Conservation (phyloP, 1,284 basidiomycete genomes). For the Sporisorium scitamineum region DNA sequence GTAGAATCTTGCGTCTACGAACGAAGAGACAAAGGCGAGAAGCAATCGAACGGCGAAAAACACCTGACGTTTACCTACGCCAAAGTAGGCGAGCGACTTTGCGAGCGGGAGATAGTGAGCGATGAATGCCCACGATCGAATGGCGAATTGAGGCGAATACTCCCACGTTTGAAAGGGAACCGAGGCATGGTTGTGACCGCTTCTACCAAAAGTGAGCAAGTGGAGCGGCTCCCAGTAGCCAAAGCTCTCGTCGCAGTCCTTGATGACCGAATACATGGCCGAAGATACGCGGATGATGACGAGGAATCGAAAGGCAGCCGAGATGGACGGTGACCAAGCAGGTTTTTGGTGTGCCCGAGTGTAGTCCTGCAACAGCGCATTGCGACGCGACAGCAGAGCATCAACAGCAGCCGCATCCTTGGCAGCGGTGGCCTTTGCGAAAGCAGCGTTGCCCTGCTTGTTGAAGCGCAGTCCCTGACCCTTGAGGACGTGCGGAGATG, state of each 20-base stretch:
- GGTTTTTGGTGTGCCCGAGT: constrained; percentile 39
- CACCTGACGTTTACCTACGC: constrained; percentile 75
- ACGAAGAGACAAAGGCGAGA: constrained; percentile 80
- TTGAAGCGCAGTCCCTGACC: constrained; percentile 44
- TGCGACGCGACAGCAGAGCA: constrained; percentile 42
- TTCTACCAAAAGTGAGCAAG: constrained; percentile 75
- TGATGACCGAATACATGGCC: constrained; percentile 94
- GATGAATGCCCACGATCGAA: constrained; percentile 94
- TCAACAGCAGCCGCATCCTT: constrained; percentile 36
- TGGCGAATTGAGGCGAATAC: constrained; percentile 86
- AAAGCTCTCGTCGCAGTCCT: constrained; percentile 93
- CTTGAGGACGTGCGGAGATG: constrained; percentile 27
- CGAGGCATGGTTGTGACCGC: constrained; percentile 7
- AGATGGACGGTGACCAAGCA: constrained; percentile 66
- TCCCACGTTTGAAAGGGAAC: constrained; percentile 95
- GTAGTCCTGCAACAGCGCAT: constrained; percentile 51
- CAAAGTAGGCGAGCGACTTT: constrained; percentile 24
- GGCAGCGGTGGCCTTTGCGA: constrained; percentile 36
- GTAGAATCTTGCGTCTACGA: constrained; percentile 87
- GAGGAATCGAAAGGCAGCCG: constrained; percentile 86
- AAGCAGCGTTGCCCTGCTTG: constrained; percentile 28
- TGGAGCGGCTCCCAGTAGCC: constrained; percentile 99
- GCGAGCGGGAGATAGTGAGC: constrained; percentile 71
- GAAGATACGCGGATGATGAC: constrained; percentile 82
- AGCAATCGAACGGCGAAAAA: constrained; percentile 90